These are phyloP conservation scores for Aspergillus fischeri DNA, from an alignment of 2,329 filamentous ascomycete species.

Conservation along the genomic window DNA sequence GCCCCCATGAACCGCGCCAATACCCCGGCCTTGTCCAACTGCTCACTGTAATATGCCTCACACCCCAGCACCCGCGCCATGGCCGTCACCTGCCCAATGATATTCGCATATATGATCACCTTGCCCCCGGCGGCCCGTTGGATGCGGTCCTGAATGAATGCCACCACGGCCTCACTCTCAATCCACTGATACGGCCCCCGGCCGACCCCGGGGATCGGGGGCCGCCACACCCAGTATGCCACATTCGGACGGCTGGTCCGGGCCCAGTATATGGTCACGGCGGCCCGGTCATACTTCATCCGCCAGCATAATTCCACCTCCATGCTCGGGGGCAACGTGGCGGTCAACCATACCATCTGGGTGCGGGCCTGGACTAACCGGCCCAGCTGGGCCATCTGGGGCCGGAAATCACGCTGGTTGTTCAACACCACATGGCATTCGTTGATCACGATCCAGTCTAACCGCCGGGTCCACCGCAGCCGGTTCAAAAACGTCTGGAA, in stretches of 20 bases:
- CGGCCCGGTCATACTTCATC: not conserved
- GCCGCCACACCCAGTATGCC: constrained; percentile 4
- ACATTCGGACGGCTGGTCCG: not conserved
- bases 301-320: not conserved
- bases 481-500: constrained; percentile 4
- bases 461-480: not conserved
- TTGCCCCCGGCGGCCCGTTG: not conserved
- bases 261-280: not conserved
- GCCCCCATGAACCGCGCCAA: no score
- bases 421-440: constrained; percentile 10
- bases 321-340: constrained; percentile 4
- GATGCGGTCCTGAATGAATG: not conserved
- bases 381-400: not conserved
- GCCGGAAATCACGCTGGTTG: not conserved
- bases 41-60: constrained; percentile 1
- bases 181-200: not conserved
- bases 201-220: not conserved
- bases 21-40: not conserved
- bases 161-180: not conserved
- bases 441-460: constrained; percentile 7
- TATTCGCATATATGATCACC: not conserved
- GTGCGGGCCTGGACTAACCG: not conserved
- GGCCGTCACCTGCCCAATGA: not conserved
- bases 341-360: constrained; percentile 11
- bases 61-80: not conserved